Evolutionary conservation across 169 alveolate species (phyloP), one percentile per base, ranked within the genome.

Genomic region (Haemoproteus tartakovskyi): DNA sequence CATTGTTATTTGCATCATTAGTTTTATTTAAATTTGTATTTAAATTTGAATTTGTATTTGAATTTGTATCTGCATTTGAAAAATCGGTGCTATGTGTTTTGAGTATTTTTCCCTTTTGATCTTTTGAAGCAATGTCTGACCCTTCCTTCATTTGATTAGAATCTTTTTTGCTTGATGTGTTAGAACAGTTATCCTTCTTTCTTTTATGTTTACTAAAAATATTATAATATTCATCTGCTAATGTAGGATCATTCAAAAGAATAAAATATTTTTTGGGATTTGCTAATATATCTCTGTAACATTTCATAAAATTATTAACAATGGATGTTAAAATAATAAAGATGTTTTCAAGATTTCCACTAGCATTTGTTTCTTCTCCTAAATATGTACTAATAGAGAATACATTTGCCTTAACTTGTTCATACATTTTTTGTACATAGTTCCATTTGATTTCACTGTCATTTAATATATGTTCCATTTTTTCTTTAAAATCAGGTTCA

Each of bases 291-390:
- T 74, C 84, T 51, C 59, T 74, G 22, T 74, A 74, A 21, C 84
- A 74, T 57, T 74, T 74, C 26, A 61, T 74, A 74, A 74, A 74
- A 46, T 46, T 56, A 12, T 74, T 47, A 21, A 74, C 78, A 45
- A 74, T 51, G 8, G 84, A 74, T 22, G 84, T 57, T 56, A 74
- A 57, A 14, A 74, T 57, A 12, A 74, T 74, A 74, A 74, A 74
- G 24, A 74, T 74, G 24, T 60, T 45, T 74, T 74, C 84, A 11
- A 74, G 22, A 30, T 74, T 74, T 9, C 56, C 47, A 43, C 19
- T 56, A 24, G 54, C 59, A 36, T 74, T 18, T 21, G 59, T 74
- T 30, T 74, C 84, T 56, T 74, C 84, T 8, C 84, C 84, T 47
- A 74, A 27, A 26, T 74, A 74, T 19, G 41, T 74, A 29, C 84